Evolutionary conservation across 805 yeast genomes (phyloP).

Genomic region (Kodamaea kakaduensis): DNA sequence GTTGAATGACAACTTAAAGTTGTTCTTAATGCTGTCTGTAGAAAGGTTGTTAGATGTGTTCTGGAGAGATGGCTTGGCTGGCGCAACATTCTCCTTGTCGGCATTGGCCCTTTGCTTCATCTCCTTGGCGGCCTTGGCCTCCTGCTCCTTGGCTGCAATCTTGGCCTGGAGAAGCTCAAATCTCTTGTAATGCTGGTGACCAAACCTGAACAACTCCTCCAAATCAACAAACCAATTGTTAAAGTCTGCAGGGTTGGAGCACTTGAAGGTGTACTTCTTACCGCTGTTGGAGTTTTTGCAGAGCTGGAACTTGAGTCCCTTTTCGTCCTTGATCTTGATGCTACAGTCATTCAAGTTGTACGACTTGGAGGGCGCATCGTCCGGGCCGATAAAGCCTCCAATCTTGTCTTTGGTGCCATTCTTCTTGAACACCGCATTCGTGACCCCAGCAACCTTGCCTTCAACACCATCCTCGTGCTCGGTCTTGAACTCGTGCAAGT

Average conservation of each 20-base stretch:
- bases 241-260: slow-evolving; percentile 43
- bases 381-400: slow-evolving; percentile 39
- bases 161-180: slow-evolving; percentile 45
- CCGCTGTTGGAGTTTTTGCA: slow-evolving; percentile 23
- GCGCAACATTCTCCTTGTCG: background rate
- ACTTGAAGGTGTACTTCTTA: slow-evolving; percentile 39
- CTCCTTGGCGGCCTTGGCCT: slow-evolving; percentile 9
- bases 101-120: slow-evolving; percentile 5
- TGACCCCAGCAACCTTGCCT: slow-evolving; percentile 7
- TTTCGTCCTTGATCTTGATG: slow-evolving; percentile 30
- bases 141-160: slow-evolving; percentile 22
- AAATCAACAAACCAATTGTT: slow-evolving; percentile 54
- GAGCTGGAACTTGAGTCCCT: slow-evolving; percentile 32
- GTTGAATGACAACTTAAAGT: slow-evolving; percentile 8
- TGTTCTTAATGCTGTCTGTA: slow-evolving; percentile 5
- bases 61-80: background rate
- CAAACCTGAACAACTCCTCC: slow-evolving; percentile 46
- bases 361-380: slow-evolving; percentile 38
- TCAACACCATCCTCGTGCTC: slow-evolving; percentile 19
- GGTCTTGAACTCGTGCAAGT: slow-evolving; percentile 39
- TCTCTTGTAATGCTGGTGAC: slow-evolving; percentile 44
- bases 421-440: slow-evolving; percentile 13
- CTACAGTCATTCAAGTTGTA: slow-evolving; percentile 38
- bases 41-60: slow-evolving; percentile 1
- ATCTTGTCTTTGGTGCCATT: slow-evolving; percentile 28